phyloP scores from a whole-genome alignment of 257 asterid species.

The Penstemon davidsonii region DNA sequence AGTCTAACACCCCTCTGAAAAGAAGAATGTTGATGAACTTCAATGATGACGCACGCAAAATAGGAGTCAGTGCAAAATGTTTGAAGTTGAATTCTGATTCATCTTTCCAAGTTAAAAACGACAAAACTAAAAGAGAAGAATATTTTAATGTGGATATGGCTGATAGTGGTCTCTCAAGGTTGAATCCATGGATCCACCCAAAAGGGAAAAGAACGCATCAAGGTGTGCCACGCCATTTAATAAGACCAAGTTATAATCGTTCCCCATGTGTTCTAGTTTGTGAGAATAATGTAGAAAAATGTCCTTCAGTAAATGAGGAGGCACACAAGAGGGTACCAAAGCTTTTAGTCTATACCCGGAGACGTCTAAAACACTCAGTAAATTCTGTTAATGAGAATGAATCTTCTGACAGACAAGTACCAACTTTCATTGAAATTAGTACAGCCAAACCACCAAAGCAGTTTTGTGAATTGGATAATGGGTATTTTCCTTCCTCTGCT shows the following conservation, averaged over 20 bases:
- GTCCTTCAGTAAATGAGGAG: constrained; percentile 31
- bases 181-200: constrained; percentile 48
- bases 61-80: constrained; percentile 23
- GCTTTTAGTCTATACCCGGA: constrained; percentile 38
- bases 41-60: constrained; percentile 26
- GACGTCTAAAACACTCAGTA: constrained; percentile 31
- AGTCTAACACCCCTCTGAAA: constrained; percentile 31
- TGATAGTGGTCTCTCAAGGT: constrained; percentile 26
- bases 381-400: constrained; percentile 28
- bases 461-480: constrained; percentile 29
- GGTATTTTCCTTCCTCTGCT: constrained; percentile 26
- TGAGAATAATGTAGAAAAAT: constrained; percentile 34
- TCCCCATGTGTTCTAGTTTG: constrained; percentile 19
- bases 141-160: constrained; percentile 25
- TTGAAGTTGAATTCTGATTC: constrained; percentile 29
- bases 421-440: constrained; percentile 23
- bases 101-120: constrained; percentile 32
- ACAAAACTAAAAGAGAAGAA: constrained; percentile 25
- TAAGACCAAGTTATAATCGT: constrained; percentile 34
- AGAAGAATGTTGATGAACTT: constrained; percentile 30
- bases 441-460: constrained; percentile 33
- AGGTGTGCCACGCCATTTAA: constrained; percentile 25
- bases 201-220: constrained; percentile 54
- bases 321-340: constrained; percentile 30
- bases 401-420: constrained; percentile 24